Evolutionary conservation across 345 rosid species (phyloP).

Genomic region (Lumnitzera littorea): DNA sequence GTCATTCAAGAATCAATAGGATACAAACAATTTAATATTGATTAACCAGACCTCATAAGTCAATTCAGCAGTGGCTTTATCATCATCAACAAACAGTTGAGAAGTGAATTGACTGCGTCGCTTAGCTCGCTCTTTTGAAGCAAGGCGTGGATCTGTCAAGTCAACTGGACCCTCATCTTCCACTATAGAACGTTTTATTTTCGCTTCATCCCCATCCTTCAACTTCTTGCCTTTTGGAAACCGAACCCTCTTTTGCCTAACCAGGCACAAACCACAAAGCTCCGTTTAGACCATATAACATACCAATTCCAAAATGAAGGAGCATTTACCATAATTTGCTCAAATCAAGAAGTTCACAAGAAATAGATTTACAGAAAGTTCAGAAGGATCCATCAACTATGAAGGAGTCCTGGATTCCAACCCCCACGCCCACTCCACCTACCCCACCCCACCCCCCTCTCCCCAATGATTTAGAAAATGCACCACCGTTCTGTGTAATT

Average conservation of each 20-base stretch:
- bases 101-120: conserved; percentile 51
- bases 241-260: conserved; percentile 72
- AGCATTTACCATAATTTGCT: background rate
- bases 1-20: background rate
- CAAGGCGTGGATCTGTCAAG: conserved; percentile 35
- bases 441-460: no score
- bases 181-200: conserved; percentile 3
- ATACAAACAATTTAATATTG: background rate
- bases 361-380: no score
- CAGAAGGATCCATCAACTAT: no score
- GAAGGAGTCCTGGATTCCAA: no score
- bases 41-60: conserved; percentile 47
- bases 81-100: conserved; percentile 45
- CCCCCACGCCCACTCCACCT: no score
- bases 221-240: conserved; percentile 93
- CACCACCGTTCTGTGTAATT: no score
- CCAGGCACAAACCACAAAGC: conserved; percentile 1
- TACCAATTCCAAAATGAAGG: background rate
- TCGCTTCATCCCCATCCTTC: conserved; percentile 45
- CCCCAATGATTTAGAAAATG: no score
- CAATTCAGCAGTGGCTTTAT: conserved; percentile 47
- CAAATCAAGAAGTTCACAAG: background rate
- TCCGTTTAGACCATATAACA: conserved; percentile 4
- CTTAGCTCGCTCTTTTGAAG: conserved; percentile 78
- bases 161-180: conserved; percentile 26